Evolutionary conservation across 352 stramenopile species (phyloP).

Genomic region (Phytopythium montanum): DNA sequence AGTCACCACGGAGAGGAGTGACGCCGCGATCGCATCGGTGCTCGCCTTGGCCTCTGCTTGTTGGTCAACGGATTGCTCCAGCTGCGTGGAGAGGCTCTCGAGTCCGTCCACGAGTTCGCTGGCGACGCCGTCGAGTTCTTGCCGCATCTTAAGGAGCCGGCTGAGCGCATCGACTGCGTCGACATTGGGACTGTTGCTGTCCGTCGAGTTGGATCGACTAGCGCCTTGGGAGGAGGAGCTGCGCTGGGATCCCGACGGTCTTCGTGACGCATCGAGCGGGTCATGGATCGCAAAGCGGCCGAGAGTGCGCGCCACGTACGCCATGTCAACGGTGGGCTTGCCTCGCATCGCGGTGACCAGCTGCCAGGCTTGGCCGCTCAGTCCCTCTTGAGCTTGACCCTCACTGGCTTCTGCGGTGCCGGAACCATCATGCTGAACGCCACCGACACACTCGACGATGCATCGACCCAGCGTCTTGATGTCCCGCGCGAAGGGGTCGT

Average conservation of each 20-base stretch:
- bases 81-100: neutral
- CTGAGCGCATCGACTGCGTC: neutral
- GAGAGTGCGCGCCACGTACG: neutral
- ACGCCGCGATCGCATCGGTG: neutral
- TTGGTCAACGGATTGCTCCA: neutral
- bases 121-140: neutral
- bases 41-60: neutral
- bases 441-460: neutral
- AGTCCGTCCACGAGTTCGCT: neutral
- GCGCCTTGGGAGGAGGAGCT: neutral
- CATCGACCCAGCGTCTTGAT: neutral
- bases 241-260: neutral
- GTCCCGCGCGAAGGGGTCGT: neutral
- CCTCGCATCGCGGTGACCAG: neutral
- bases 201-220: neutral
- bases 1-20: neutral
- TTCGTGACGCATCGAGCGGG: neutral
- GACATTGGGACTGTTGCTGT: neutral
- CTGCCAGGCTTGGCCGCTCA: neutral
- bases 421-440: neutral
- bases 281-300: neutral
- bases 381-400: neutral
- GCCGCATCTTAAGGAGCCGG: neutral
- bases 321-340: neutral
- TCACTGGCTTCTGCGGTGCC: no score